A percentile compares a stretch with the other conserved stretches of the same genome.
These are phyloP conservation scores for Colletotrichum sp. DNA, from an alignment of 2,329 filamentous ascomycete genomes.

Conservation along the genomic window DNA sequence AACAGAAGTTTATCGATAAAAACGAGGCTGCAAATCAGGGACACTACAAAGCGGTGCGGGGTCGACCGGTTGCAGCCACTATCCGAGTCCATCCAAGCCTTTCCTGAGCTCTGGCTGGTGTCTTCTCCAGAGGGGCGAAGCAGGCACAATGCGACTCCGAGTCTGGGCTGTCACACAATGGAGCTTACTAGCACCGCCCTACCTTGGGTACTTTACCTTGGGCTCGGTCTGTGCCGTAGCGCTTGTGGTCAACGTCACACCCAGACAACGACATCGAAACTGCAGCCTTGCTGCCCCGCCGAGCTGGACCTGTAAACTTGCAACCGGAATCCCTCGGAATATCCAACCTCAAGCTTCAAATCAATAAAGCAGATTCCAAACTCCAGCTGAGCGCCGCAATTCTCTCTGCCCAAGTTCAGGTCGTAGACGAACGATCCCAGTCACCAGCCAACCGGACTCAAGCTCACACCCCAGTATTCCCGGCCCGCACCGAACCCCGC, in stretches of 20 bases:
- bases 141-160: neutral
- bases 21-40: neutral
- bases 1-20: neutral
- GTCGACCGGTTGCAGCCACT: neutral
- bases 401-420: neutral
- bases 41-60: neutral
- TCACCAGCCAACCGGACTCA: neutral
- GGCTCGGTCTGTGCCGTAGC: constrained; percentile 11
- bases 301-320: neutral
- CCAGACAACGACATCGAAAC: neutral
- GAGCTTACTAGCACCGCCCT: neutral
- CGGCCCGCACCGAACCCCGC: constrained; percentile 17
- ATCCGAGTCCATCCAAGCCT: neutral
- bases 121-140: neutral
- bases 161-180: constrained; percentile 9
- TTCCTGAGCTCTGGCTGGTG: neutral
- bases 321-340: neutral
- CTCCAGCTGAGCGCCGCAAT: neutral
- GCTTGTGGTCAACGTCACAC: constrained; percentile 5
- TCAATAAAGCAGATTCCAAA: neutral
- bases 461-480: neutral
- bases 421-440: neutral
- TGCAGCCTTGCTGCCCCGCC: constrained; percentile 7
- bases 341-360: neutral
- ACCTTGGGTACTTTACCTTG: neutral